Evolutionary conservation across 768 basidiomycete genomes (phyloP).

Genomic region (Kwoniella europaea): DNA sequence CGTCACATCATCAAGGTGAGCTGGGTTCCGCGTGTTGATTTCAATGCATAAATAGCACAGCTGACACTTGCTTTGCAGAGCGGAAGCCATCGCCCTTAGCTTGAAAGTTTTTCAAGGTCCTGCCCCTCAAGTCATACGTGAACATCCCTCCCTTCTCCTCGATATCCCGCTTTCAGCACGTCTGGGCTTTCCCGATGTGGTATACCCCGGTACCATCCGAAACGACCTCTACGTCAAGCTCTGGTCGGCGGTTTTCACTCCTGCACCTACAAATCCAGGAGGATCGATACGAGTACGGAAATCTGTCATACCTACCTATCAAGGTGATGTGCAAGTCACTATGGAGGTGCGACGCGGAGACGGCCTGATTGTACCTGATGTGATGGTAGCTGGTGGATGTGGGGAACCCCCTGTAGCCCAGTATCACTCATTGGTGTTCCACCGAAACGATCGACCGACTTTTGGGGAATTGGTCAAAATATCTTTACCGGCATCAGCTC

Average conservation of each 20-base stretch:
- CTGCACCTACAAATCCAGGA: conserved; percentile 52
- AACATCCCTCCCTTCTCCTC: conserved; percentile 81
- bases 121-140: conserved; percentile 71
- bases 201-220: conserved; percentile 86
- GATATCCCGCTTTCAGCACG: conserved; percentile 81
- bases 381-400: conserved; percentile 75
- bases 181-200: conserved; percentile 93
- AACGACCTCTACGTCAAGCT: conserved; percentile 96
- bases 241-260: conserved; percentile 86
- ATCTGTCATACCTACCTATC: conserved; percentile 31
- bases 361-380: conserved; percentile 71
- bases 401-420: conserved; percentile 80
- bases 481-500: conserved; percentile 64
- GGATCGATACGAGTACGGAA: conserved; percentile 49
- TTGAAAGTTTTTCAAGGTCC: conserved; percentile 88
- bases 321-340: conserved; percentile 81
- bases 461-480: conserved; percentile 93
- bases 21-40: too few relatives aligned
- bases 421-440: conserved; percentile 90
- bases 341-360: conserved; percentile 81
- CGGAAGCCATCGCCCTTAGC: conserved; percentile 82
- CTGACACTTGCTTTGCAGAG: conserved; percentile 62
- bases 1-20: conserved; percentile 79
- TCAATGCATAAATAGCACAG: too few relatives aligned
- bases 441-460: conserved; percentile 83